Evolutionary conservation across 257 asterid genomes (phyloP).

Genomic region (Thymus quinquecostatus): DNA sequence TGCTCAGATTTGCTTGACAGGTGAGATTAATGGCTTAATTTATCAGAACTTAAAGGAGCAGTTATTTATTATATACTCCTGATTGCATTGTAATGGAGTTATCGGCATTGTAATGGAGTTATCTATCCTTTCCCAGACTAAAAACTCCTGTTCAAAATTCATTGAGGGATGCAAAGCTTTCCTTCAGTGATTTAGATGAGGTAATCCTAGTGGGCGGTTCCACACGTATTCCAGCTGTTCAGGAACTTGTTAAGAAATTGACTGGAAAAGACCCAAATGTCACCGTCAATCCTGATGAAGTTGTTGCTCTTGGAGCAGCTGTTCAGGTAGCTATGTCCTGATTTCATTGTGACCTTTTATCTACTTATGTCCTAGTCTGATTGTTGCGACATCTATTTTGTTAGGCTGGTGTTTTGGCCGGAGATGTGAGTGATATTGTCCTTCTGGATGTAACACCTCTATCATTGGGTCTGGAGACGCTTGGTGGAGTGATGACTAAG

Average conservation of each 20-base stretch:
- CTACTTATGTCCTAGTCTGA: slow-evolving; percentile 3
- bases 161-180: slow-evolving; percentile 91
- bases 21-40: slow-evolving; percentile 40
- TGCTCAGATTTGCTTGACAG: slow-evolving; percentile 96
- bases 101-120: not conserved
- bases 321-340: slow-evolving; percentile 65
- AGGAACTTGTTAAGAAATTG: slow-evolving; percentile 87
- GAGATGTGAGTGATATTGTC: slow-evolving; percentile 96
- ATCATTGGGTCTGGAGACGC: slow-evolving; percentile 96
- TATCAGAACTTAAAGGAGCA: not conserved
- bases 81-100: not conserved
- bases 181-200: slow-evolving; percentile 83
- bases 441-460: slow-evolving; percentile 93
- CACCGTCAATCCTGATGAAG: slow-evolving; percentile 94
- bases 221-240: slow-evolving; percentile 97
- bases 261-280: slow-evolving; percentile 98
- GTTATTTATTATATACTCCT: not conserved
- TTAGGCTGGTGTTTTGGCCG: slow-evolving; percentile 97
- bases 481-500: slow-evolving; percentile 98
- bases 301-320: slow-evolving; percentile 99
- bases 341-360: not conserved
- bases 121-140: slow-evolving; percentile 48
- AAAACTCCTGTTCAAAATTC: slow-evolving; percentile 93
- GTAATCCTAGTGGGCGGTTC: slow-evolving; percentile 98
- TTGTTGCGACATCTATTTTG: slow-evolving; percentile 21